These are phyloP conservation scores for Torulaspora microellipsoides DNA, from an alignment of 805 yeast species.

Conservation along the genomic window DNA sequence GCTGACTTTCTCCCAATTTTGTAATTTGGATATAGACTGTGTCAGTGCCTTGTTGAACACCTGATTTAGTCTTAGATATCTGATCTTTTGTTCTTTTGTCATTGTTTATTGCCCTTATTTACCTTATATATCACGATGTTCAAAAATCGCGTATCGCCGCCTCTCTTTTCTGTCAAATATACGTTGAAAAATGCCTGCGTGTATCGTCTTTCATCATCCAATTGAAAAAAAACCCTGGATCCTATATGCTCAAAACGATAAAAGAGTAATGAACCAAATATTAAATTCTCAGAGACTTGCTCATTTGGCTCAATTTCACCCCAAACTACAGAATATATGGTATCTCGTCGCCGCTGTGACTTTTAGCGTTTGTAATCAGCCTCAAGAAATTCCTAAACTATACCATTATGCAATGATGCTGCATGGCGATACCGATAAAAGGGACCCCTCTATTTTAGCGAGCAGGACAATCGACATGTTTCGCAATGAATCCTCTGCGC, in stretches of 20 bases:
- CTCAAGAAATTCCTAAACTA: slow-evolving; percentile 71
- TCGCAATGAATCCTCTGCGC: slow-evolving; percentile 6
- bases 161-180: too few relatives aligned
- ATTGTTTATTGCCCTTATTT: not conserved
- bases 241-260: not conserved
- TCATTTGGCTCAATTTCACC: slow-evolving; percentile 38
- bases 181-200: too few relatives aligned
- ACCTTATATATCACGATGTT: too few relatives aligned
- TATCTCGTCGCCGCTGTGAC: slow-evolving; percentile 76
- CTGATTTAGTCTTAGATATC: slow-evolving; percentile 47
- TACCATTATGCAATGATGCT: slow-evolving; percentile 60
- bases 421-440: slow-evolving; percentile 18
- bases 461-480: slow-evolving; percentile 19
- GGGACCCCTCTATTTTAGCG: slow-evolving; percentile 19
- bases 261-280: slow-evolving; percentile 16
- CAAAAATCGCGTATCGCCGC: too few relatives aligned
- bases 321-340: slow-evolving; percentile 59
- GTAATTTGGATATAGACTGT: slow-evolving; percentile 45
- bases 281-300: slow-evolving; percentile 29
- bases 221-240: too few relatives aligned
- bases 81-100: slow-evolving; percentile 29
- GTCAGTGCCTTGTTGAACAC: slow-evolving; percentile 52
- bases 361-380: slow-evolving; percentile 73
- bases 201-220: too few relatives aligned
- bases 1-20: slow-evolving; percentile 46